Evolutionary conservation across 2,329 filamentous ascomycete species (phyloP), one percentile per base, ranked within the genome.

Genomic region (Trichoderma atroviride): DNA sequence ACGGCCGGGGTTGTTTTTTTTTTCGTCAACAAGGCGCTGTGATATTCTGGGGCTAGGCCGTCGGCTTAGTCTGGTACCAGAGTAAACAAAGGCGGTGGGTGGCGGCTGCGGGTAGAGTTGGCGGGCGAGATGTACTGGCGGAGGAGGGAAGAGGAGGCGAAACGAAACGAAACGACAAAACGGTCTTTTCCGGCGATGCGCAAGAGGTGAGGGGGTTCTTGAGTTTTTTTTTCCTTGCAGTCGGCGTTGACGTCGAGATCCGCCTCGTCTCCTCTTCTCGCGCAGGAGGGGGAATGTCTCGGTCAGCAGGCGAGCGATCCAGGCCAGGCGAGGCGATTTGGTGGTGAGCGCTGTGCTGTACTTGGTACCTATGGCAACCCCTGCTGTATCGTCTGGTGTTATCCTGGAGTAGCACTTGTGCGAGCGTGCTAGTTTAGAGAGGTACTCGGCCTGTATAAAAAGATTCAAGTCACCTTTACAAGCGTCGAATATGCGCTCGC

Each of bases 1-100:
- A 55, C 35, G 43, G 53, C 64, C 64, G 40, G 64, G 64, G 29
- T 61, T 61, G 64, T 29, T 37, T 55, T 35, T 37, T 55, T 35
- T 53, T 59, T 63, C 43, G 55, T 59, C 64, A 67, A 67, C 64
- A 52, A 57, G 43, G 31, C 35, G 37, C 27, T 24, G 40, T n/a
- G 40, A 43, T 43, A 13, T 19, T 66, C 62, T 66, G 52, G 35
- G 40, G 62, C 62, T 66, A 66, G 62, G 53, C 62, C 43, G 62
- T 24, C 11, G 52, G 47, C 47, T 57, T 55, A 53, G 40, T 56
- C 52, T 55, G 53, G 61, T 40, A 33, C 47, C 31, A 33, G 31
- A 64, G 61, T 35, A 64, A 31, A 66, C 9, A 40, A 19, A 57
- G 53, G 62, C 62, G 62, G 62, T 66, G 62, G 62, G 62, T 35